Conservation (phyloP, 1,139 yeast species). For the Pichia sp. region DNA sequence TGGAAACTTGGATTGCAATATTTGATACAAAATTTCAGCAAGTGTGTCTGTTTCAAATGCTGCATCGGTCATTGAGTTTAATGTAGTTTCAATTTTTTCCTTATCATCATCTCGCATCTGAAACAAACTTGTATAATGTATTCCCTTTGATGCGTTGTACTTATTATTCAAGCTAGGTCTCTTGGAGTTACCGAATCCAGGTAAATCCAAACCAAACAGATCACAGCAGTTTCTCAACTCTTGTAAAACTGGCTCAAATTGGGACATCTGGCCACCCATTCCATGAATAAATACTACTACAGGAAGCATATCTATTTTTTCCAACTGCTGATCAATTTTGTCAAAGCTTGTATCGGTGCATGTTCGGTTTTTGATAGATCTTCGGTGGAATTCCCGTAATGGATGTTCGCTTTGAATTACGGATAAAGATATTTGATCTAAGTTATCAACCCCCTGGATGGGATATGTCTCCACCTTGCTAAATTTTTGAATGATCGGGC, state of each 20-base stretch:
- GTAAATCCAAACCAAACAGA: slow-evolving; percentile 57
- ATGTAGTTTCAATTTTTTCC: slow-evolving; percentile 14
- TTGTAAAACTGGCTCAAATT: slow-evolving; percentile 60
- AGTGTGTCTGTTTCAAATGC: slow-evolving; percentile 43
- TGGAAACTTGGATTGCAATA: slow-evolving; percentile 34
- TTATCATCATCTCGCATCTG: slow-evolving; percentile 19
- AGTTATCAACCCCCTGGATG: slow-evolving; percentile 23
- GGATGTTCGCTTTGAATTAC: slow-evolving; percentile 50
- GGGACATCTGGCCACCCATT: slow-evolving; percentile 69
- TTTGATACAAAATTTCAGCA: slow-evolving; percentile 30
- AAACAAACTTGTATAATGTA: slow-evolving; percentile 18
- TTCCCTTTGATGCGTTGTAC: slow-evolving; percentile 1
- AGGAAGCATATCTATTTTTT: slow-evolving; percentile 43
- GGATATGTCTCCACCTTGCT: slow-evolving; percentile 32
- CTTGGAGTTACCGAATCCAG: slow-evolving; percentile 64
- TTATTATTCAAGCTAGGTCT: slow-evolving; percentile 12
- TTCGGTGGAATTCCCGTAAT: slow-evolving; percentile 37
- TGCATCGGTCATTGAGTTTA: slow-evolving; percentile 29
- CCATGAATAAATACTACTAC: slow-evolving; percentile 61
- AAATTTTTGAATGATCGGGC: slow-evolving; percentile 45
- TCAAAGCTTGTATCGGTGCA: slow-evolving; percentile 14
- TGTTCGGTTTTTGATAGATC: slow-evolving; percentile 26
- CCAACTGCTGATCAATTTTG: slow-evolving; percentile 22
- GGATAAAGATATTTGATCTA: slow-evolving; percentile 32
- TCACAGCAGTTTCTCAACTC: slow-evolving; percentile 60